These are phyloP conservation scores for Wallacemonas sp. DNA, from an alignment of 208 protist species.

Conservation along the genomic window DNA sequence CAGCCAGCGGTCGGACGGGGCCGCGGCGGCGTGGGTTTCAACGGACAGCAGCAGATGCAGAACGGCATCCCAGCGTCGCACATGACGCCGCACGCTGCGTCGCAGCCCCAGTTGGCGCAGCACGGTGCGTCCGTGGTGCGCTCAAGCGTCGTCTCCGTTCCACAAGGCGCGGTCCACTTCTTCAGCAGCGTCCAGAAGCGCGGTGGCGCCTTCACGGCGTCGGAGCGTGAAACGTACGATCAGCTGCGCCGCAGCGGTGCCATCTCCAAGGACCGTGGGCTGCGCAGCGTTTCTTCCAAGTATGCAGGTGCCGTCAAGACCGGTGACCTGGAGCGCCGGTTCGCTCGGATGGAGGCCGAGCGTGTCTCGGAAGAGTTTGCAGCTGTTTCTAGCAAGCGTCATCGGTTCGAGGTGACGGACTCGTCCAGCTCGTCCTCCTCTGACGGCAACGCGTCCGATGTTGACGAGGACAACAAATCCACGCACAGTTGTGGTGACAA, in stretches of 20 bases:
- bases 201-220: constrained; percentile 72
- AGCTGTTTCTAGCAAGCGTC: neutral
- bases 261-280: constrained; percentile 24
- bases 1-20: neutral
- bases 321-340: neutral
- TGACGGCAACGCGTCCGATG: neutral
- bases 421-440: neutral
- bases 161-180: constrained; percentile 64
- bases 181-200: constrained; percentile 83
- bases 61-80: constrained; percentile 30
- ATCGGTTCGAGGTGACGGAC: constrained; percentile 2
- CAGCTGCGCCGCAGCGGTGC: constrained; percentile 60
- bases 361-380: neutral
- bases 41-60: neutral
- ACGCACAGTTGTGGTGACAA: too few species aligned
- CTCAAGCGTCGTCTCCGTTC: constrained; percentile 35
- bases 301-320: constrained; percentile 1
- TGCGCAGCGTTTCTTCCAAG: neutral
- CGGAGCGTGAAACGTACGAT: constrained; percentile 60
- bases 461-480: too few species aligned
- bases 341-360: neutral
- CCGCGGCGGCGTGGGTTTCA: neutral
- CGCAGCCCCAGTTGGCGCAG: constrained; percentile 55
- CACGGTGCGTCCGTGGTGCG: constrained; percentile 74
- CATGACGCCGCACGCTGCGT: constrained; percentile 59